Conservation (phyloP, 768 basidiomycete genomes). For the Collybia sordida region DNA sequence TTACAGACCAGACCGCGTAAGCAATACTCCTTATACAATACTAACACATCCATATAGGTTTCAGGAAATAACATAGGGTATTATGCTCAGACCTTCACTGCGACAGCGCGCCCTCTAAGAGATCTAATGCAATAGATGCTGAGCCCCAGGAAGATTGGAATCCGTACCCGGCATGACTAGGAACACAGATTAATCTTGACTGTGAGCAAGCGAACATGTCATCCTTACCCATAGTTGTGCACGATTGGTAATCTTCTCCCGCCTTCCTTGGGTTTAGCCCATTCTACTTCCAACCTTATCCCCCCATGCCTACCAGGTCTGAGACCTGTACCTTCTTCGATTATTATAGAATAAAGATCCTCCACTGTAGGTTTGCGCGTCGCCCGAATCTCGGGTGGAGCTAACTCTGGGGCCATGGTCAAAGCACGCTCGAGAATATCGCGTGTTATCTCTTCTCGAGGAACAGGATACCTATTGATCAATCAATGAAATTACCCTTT, state of each 20-base stretch:
- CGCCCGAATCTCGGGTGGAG: constrained; percentile 41
- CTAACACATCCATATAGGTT: too few species aligned
- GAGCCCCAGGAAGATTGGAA: constrained; percentile 69
- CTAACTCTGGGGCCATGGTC: constrained; percentile 49
- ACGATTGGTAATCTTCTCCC: constrained; percentile 44
- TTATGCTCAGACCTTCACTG: constrained; percentile 7
- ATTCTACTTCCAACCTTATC: constrained; percentile 50
- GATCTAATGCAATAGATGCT: constrained; percentile 45
- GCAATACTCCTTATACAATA: too few species aligned
- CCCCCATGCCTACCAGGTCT: constrained; percentile 59
- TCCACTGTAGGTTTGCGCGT: constrained; percentile 42
- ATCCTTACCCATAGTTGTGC: constrained; percentile 64
- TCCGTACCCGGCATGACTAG: constrained; percentile 61
- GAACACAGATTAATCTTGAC: too few species aligned
- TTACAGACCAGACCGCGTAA: too few species aligned
- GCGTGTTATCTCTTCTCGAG: constrained; percentile 56
- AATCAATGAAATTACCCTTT: not conserved
- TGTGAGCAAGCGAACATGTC: not conserved
- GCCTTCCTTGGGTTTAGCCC: constrained; percentile 23
- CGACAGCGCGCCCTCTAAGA: constrained; percentile 43
- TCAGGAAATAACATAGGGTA: constrained; percentile 9
- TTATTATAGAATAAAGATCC: constrained; percentile 47
- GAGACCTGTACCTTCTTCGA: constrained; percentile 55
- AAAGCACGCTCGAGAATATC: constrained; percentile 54
- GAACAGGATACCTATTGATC: constrained; percentile 49